A percentile compares a stretch with the other conserved stretches of the same genome.
Conservation (phyloP, 192 early-diverging fungal genomes). For the Coemansia erecta region DNA sequence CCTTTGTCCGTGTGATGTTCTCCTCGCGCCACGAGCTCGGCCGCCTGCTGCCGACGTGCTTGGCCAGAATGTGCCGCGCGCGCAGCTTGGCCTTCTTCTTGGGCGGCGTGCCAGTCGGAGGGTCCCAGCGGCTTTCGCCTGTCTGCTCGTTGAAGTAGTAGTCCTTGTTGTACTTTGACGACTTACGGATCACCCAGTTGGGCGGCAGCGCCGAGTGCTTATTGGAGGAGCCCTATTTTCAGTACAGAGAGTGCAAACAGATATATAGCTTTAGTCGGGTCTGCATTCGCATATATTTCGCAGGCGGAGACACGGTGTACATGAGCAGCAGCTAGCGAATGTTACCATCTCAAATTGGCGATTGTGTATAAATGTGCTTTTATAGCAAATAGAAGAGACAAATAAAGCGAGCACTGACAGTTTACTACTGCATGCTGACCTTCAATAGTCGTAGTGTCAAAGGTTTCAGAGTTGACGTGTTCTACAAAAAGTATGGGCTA, state of each 20-base stretch:
- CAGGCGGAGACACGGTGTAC: too few relatives aligned
- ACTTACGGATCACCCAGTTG: conserved; percentile 69
- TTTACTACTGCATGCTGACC: too few relatives aligned
- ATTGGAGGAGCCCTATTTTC: conserved; percentile 8
- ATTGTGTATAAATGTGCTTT: too few relatives aligned
- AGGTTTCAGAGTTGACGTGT: neutral
- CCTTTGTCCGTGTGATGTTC: conserved; percentile 86
- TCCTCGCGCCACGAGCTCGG: conserved; percentile 90
- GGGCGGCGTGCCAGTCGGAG: conserved; percentile 42
- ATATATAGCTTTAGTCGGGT: neutral
- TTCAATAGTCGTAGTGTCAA: neutral
- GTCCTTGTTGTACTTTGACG: conserved; percentile 61
- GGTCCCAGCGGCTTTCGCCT: conserved; percentile 73
- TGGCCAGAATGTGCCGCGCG: conserved; percentile 89
- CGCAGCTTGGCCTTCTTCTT: conserved; percentile 53
- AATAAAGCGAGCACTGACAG: too few relatives aligned
- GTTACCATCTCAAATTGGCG: too few relatives aligned
- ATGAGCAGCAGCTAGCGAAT: too few relatives aligned
- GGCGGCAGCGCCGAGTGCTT: conserved; percentile 54
- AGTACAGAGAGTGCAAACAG: neutral
- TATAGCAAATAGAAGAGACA: too few relatives aligned
- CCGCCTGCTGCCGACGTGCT: conserved; percentile 79
- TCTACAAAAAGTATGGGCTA: neutral
- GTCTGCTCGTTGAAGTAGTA: conserved; percentile 81
- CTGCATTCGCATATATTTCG: too few relatives aligned